Evolutionary conservation across 208 protist species (phyloP).

Genomic region (Willaertia magna): DNA sequence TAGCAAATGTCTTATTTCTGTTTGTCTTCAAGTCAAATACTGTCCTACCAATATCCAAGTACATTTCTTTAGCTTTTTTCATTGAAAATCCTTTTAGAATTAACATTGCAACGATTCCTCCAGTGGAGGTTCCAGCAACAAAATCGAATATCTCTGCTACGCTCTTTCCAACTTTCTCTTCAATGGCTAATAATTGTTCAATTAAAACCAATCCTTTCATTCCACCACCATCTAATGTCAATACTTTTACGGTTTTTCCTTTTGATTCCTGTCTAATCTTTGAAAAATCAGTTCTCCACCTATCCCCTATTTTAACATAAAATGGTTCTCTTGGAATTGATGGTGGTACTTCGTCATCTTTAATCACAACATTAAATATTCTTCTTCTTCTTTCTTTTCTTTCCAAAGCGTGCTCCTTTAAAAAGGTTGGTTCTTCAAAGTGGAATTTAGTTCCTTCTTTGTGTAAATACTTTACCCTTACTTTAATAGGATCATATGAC

Average conservation of each 20-base stretch:
- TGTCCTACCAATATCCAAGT: not conserved
- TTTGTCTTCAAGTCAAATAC: not conserved
- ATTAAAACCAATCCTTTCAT: slow-evolving; percentile 15
- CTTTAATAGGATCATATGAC: not conserved
- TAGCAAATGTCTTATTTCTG: not conserved
- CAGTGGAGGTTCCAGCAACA: not conserved
- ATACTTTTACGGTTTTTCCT: not conserved
- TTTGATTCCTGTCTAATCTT: not conserved
- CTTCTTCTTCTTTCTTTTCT: not conserved
- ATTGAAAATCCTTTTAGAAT: not conserved
- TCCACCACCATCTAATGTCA: slow-evolving; percentile 20
- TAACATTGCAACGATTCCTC: not conserved
- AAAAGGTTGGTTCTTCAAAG: not conserved
- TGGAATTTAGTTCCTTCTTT: not conserved
- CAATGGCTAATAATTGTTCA: slow-evolving; percentile 1
- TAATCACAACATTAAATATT: not conserved
- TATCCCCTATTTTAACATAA: too few species aligned
- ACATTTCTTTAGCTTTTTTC: not conserved
- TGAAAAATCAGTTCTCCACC: not conserved
- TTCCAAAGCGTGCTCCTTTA: not conserved
- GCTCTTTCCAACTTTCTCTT: not conserved
- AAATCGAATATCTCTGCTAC: not conserved
- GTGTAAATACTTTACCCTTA: not conserved
- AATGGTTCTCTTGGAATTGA: not conserved
- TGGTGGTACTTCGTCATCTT: not conserved